Base-by-base conservation (phyloP, 805 yeast genomes). In the Nakazawaea populi region DNA sequence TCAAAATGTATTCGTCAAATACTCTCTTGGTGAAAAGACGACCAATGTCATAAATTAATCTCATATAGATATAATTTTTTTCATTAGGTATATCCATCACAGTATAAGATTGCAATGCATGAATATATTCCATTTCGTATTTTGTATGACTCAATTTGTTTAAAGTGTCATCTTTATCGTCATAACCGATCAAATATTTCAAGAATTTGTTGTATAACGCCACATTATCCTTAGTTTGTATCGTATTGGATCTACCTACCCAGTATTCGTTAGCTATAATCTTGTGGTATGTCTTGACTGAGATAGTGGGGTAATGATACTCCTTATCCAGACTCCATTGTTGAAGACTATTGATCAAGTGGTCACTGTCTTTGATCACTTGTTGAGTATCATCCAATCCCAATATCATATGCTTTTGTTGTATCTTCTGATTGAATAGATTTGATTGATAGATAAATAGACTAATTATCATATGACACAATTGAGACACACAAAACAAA, bases 21-120 rank as follows among this genome's bases (percentile, higher is more conserved):
- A 67, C 71, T 39, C 76, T 56, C 1, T 69, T 65, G 4, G 61
- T 59, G 35, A 71, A 55, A 5, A 72, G 67, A 10, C 65, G 61
- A 5, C 72, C 71, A 27, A 72, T 54, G 37, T 68, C 67, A 55
- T 72, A 72, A 46, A 63, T 60, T n/a, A 67, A 59, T 49, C 62
- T 59, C 27, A 66, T 64, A 3, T 60, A 54, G 1, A 61, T 62
- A 69, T 70, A 69, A 24, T 52, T 52, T 35, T 61, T 61, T 27
- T 61, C 60, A 30, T 60, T 59, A 4, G 8, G 4, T 29, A 36
- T 28, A 2, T 18, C 24, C 27, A 59, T 48, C 18, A 52, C 48
- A 8, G 55, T 56, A 61, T 63, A 65, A 10, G 56, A 53, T 34
- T 58, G 59, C 42, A 71, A 52, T 1, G 64, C 63, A 34, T 68